These are phyloP conservation scores for Diaporthe caulivora DNA, from an alignment of 2,329 filamentous ascomycete genomes.

Conservation along the genomic window DNA sequence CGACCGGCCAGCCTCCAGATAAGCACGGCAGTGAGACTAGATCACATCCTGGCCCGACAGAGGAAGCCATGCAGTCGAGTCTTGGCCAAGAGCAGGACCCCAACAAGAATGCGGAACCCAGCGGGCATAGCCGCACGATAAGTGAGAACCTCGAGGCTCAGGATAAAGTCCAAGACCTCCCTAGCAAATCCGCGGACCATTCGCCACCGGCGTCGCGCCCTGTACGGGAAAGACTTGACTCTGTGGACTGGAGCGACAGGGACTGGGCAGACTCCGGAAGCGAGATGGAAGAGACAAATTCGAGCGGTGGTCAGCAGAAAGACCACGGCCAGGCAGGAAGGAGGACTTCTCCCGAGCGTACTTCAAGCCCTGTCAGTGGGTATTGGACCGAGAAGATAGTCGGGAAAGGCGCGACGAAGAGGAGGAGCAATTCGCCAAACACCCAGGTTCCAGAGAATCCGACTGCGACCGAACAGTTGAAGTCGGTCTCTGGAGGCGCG, in stretches of 20 bases:
- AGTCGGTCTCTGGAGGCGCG: not conserved
- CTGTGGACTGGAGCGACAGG: constrained; percentile 74
- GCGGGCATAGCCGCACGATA: constrained; percentile 42
- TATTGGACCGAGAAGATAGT: constrained; percentile 68
- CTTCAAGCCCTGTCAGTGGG: constrained; percentile 43
- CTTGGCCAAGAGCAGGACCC: not conserved
- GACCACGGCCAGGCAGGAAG: constrained; percentile 34
- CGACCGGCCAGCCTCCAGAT: constrained; percentile 66
- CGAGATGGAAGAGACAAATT: constrained; percentile 53
- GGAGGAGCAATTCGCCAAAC: constrained; percentile 31
- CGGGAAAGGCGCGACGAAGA: constrained; percentile 44
- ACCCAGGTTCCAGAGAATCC: constrained; percentile 1
- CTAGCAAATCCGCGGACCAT: constrained; percentile 41
- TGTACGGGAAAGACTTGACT: constrained; percentile 58
- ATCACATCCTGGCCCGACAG: constrained; percentile 41
- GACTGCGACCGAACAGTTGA: not conserved
- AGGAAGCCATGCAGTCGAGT: not conserved
- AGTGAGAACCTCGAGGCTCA: constrained; percentile 54
- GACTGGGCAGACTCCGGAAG: constrained; percentile 70
- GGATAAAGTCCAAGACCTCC: constrained; percentile 62
- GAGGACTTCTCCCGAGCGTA: constrained; percentile 42
- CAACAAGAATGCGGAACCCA: not conserved
- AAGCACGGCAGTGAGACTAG: constrained; percentile 76
- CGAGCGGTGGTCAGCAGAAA: constrained; percentile 30
- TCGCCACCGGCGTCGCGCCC: constrained; percentile 43